These are phyloP conservation scores for Hevea brasiliensis DNA, from an alignment of 345 rosid species.

Conservation along the genomic window DNA sequence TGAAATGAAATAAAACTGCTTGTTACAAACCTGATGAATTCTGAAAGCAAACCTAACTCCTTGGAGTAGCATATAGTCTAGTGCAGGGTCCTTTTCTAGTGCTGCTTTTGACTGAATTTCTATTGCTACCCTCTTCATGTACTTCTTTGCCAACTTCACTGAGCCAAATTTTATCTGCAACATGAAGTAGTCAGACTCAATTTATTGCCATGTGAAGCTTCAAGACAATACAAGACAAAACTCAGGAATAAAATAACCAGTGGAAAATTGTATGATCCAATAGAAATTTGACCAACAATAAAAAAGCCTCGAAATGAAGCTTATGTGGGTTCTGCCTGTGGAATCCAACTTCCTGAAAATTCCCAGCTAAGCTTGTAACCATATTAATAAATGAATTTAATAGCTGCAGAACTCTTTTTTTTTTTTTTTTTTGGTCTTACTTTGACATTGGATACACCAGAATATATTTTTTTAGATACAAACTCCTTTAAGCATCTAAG, in stretches of 20 bases:
- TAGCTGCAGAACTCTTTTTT: not conserved
- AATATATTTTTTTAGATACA: not conserved
- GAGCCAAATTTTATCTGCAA: slow-evolving; percentile 67
- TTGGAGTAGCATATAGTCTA: slow-evolving; percentile 77
- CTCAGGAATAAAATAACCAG: not conserved
- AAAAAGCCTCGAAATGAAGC: not conserved
- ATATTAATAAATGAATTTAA: not conserved
- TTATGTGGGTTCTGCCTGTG: not conserved
- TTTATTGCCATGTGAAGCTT: not conserved
- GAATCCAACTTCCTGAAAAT: not conserved
- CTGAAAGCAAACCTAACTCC: slow-evolving; percentile 89
- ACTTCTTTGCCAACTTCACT: slow-evolving; percentile 68
- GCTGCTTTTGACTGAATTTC: slow-evolving; percentile 57
- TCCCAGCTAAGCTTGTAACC: not conserved
- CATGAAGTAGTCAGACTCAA: not conserved
- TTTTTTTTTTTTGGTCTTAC: no score
- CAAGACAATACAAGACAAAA: no score
- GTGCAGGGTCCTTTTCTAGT: slow-evolving; percentile 62
- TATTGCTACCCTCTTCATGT: slow-evolving; percentile 68
- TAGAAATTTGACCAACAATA: not conserved
- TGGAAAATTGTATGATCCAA: not conserved
- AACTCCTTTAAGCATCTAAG: no score
- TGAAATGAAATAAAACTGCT: no score
- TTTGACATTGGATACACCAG: not conserved
- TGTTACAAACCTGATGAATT: slow-evolving; percentile 66